Evolutionary conservation across 225 moss, liverwort and hornwort species (phyloP).

Genomic region (Pleurozium schreberi): DNA sequence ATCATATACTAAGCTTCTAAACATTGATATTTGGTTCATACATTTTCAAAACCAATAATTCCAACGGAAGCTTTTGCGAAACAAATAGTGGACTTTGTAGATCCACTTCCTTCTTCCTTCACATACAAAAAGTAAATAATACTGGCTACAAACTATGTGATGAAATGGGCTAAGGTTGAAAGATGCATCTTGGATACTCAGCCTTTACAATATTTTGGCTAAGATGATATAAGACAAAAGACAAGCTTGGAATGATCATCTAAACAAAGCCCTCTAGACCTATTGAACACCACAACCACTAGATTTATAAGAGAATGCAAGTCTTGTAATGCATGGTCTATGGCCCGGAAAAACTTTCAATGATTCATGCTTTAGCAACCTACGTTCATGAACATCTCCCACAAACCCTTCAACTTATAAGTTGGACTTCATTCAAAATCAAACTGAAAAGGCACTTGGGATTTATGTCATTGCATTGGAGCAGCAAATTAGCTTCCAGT

Average conservation of each 20-base stretch:
- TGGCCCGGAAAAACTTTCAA: neutral
- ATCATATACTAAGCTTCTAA: too few species aligned
- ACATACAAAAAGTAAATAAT: neutral
- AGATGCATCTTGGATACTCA: neutral
- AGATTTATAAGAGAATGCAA: neutral
- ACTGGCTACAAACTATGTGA: neutral
- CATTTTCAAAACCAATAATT: neutral
- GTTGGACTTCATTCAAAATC: neutral
- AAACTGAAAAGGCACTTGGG: neutral
- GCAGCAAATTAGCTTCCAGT: neutral
- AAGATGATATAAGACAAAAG: neutral
- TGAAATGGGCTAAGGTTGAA: neutral
- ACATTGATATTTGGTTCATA: neutral
- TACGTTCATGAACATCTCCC: neutral
- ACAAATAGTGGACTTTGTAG: neutral
- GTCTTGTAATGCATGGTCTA: neutral
- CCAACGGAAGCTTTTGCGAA: neutral
- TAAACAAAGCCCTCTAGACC: fast-evolving
- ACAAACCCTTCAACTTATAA: neutral
- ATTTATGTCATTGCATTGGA: neutral
- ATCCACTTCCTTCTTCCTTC: neutral
- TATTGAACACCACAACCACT: neutral
- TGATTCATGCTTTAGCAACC: neutral
- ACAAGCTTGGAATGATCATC: neutral
- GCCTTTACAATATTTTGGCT: neutral